Percentiles rank a stretch among this genome's conserved stretches.
Evolutionary conservation across 495 filamentous ascomycete species (phyloP).

Genomic region (Polyplosphaeria fusca): DNA sequence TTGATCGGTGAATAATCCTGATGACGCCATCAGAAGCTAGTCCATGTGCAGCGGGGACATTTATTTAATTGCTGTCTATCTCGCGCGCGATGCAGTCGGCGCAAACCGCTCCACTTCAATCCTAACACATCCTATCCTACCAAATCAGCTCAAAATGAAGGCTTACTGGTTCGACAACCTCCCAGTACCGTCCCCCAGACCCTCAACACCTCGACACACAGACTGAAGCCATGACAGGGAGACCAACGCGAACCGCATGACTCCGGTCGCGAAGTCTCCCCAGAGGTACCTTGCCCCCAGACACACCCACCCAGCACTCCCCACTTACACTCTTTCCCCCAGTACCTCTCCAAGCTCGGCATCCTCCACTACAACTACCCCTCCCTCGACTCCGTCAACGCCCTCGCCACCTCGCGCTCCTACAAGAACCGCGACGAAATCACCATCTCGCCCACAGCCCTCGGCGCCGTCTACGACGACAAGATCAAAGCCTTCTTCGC

Average conservation of each 20-base stretch:
- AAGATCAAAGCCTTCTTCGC: slow-evolving; percentile 92
- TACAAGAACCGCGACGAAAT: slow-evolving; percentile 97
- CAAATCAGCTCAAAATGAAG: slow-evolving; percentile 28
- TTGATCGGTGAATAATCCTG: no score
- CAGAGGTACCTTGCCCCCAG: no score
- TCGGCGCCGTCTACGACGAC: slow-evolving; percentile 83
- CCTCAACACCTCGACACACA: not conserved
- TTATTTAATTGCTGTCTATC: no score
- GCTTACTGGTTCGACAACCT: slow-evolving; percentile 39
- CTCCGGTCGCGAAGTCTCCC: slow-evolving; percentile 67
- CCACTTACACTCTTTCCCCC: no score
- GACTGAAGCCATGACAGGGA: slow-evolving; percentile 51
- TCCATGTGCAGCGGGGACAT: not conserved
- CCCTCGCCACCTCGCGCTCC: slow-evolving; percentile 66
- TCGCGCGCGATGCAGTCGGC: no score
- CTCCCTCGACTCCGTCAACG: slow-evolving; percentile 61
- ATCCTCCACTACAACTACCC: slow-evolving; percentile 72
- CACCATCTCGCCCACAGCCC: slow-evolving; percentile 77
- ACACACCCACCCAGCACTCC: no score
- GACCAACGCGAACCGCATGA: slow-evolving; percentile 92
- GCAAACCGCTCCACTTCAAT: no score
- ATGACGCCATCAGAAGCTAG: not conserved
- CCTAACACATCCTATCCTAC: no score
- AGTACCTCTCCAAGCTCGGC: slow-evolving; percentile 69
- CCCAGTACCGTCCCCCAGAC: slow-evolving; percentile 21